Evolutionary conservation across 306 rosid genomes (phyloP), one percentile per base, ranked within the genome.

Genomic region (Geum urbanum): DNA sequence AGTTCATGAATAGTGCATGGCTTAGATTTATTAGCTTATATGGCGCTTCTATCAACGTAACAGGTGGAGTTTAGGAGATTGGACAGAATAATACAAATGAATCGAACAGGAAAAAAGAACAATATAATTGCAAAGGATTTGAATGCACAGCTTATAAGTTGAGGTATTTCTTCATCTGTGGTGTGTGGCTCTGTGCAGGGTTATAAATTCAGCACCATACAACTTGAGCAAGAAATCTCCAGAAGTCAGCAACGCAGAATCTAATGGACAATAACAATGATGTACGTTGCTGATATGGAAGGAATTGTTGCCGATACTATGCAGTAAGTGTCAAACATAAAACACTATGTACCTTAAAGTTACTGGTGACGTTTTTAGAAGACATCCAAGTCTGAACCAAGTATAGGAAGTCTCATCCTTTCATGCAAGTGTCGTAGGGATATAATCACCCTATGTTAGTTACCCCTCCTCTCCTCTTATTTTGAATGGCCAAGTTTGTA

Each of bases 191-290:
- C 16, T n/a, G 24, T 81, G 77, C 84, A 92, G 98, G 89, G 94
- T 79, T 77, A 87, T 82, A 92, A 89, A 39, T 79, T 69, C 89
- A 50, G 89, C 88, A 51, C 98, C 98, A 14, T 92, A 87, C 79
- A 83, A 69, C 77, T 72, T 80, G 10, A 62, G 62, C 89, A 83
- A 83, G 83, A 92, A 86, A 62, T 72, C 83, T 39, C 70, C 80
- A 2, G 88, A 86, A 62, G 57, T 82, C 74, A 50, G 76, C 19
- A 76, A 76, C 10, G 77, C 82, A 50, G 85, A 86, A 81, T 82
- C 80, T n/a, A 74, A 74, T 35, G 91, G 87, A 72, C 65, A 73
- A 53, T 69, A 45, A 6, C 58, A 43, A 63, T 20, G 64, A 58
- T 49, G 66, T 66, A 51, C 50, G 68, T 45, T 75, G 75, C 71